Evolutionary conservation across 768 basidiomycete genomes (phyloP), one percentile per base, ranked within the genome.

Genomic region (Dioszegia hungarica): DNA sequence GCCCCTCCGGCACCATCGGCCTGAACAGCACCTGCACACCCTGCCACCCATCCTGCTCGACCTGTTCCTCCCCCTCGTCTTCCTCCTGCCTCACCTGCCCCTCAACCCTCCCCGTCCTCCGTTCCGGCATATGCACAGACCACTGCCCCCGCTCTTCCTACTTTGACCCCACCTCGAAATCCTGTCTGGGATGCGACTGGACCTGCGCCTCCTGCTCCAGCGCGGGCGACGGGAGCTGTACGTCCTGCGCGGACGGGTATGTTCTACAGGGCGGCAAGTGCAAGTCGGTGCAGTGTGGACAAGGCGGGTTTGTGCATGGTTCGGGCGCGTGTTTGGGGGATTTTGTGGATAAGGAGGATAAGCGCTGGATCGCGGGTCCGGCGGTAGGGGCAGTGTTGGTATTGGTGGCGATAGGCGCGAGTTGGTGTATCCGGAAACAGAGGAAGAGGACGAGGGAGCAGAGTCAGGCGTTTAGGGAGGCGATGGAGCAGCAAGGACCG

Each of bases 1-100:
- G 74, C 46, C 72, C 70, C 2, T 14, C 64, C 20, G 53, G 56
- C 3, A 67, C 67, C 0, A 55, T 62, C 31, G 45, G 59, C 34
- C 19, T 38, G 11, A 70, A 65, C 54, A 63, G 57, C 0, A 66
- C 67, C 14, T 75, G 74, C 52, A 27, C 51, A 2, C 47, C 68
- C 0, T 75, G 74, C 55, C 59, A 68, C 5, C 49, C 61, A 5
- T 66, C 68, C 49, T 73, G 72, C 36, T 47, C 63, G 2, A 67
- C 67, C 19, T 75, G 74, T 44, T 60, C 68, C 20, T 51, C 57
- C 12, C 52, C 68, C 31, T 56, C 57, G 2, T 12, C 48, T 9
- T 40, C 60, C 1, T 9, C 45, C 20, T 73, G 72, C 29, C 44
- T 61, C 20, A 27, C 70, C 6, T 75, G 74, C 54, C 62, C 68